phyloP scores from a whole-genome alignment of 2,329 filamentous ascomycete genomes.

The Hymenoscyphus repandus region DNA sequence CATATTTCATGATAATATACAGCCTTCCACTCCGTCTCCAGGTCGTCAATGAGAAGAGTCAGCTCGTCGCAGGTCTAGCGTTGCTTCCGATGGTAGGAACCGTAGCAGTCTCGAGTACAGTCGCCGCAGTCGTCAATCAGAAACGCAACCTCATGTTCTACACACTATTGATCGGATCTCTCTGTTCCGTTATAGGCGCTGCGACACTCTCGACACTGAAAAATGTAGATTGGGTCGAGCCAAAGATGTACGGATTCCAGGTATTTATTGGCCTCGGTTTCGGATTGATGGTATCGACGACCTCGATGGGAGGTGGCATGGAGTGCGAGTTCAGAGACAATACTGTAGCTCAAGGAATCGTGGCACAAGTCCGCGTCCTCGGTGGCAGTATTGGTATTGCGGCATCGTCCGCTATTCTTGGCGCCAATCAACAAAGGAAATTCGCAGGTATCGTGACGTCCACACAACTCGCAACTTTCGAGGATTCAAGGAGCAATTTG shows the following conservation, averaged over 20 bases:
- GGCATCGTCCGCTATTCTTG: constrained; percentile 52
- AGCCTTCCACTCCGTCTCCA: constrained; percentile 56
- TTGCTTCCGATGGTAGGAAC: constrained; percentile 53
- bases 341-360: constrained; percentile 52
- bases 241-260: constrained; percentile 44
- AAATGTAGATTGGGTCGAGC: constrained; percentile 6
- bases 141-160: constrained; percentile 49
- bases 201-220: constrained; percentile 41
- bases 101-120: constrained; percentile 51
- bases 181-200: constrained; percentile 48
- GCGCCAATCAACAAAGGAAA: constrained; percentile 7
- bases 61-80: constrained; percentile 50
- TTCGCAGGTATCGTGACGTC: constrained; percentile 10
- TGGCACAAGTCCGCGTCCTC: constrained; percentile 54
- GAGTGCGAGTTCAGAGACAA: constrained; percentile 38
- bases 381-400: constrained; percentile 55
- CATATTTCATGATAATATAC: constrained; percentile 53
- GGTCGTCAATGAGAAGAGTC: constrained; percentile 48
- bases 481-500: constrained; percentile 3
- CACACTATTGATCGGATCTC: constrained; percentile 44
- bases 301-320: constrained; percentile 48
- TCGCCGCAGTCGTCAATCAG: constrained; percentile 48
- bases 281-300: constrained; percentile 38
- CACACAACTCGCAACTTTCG: constrained; percentile 10
- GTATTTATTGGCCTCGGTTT: constrained; percentile 54